Conservation (phyloP, 352 stramenopile genomes). For the Hyaloperonospora arabidopsidis region DNA sequence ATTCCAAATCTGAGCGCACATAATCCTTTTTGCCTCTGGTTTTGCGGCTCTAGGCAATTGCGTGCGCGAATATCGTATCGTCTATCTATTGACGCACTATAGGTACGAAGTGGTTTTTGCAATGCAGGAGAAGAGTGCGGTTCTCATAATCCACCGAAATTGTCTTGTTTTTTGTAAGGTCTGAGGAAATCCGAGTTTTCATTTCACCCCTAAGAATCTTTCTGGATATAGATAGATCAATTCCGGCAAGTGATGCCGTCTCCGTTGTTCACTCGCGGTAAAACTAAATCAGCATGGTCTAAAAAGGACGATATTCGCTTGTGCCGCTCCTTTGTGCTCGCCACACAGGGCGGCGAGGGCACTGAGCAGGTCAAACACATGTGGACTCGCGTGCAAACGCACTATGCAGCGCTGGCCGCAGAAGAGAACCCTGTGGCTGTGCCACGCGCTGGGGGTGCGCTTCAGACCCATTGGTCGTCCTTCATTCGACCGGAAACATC, state of each 20-base stretch:
- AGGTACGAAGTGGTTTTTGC: no score
- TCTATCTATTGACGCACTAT: no score
- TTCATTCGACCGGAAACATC: slow-evolving; percentile 22
- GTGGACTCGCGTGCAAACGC: slow-evolving; percentile 22
- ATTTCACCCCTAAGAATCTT: slow-evolving; percentile 9
- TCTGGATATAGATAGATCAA: not conserved
- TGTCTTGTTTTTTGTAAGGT: not conserved
- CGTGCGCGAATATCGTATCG: no score
- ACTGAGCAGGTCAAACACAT: slow-evolving; percentile 29
- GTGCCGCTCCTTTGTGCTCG: slow-evolving; percentile 25
- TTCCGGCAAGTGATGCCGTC: slow-evolving; percentile 15
- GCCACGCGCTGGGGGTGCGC: slow-evolving; percentile 17
- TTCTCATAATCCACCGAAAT: no score
- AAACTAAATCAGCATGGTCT: slow-evolving; percentile 25
- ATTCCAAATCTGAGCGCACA: no score
- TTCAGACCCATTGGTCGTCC: slow-evolving; percentile 32
- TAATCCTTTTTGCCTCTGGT: no score
- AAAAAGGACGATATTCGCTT: slow-evolving; percentile 26
- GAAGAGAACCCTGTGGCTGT: slow-evolving; percentile 13
- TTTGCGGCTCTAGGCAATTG: no score
- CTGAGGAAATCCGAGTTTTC: slow-evolving; percentile 8
- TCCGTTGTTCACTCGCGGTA: slow-evolving; percentile 10
- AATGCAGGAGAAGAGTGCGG: no score
- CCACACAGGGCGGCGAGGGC: slow-evolving; percentile 21
- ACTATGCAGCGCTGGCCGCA: slow-evolving; percentile 15